A percentile compares a stretch with the other conserved stretches of the same genome.
Evolutionary conservation across 352 stramenopile genomes (phyloP).

Genomic region (Pythium graminicola): DNA sequence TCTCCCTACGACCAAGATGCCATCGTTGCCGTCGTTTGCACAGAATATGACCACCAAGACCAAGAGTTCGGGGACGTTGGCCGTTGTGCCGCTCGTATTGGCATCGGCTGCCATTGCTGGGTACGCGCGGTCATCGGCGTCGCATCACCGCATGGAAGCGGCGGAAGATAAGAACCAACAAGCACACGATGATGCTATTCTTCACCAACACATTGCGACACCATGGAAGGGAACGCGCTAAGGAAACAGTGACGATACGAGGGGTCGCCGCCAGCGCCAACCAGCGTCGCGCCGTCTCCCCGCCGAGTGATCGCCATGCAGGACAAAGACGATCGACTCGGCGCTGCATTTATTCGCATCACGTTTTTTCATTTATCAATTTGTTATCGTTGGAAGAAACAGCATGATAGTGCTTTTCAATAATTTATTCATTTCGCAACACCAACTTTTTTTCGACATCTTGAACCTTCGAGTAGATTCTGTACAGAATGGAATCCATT

Average conservation of each 20-base stretch:
- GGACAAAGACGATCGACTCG: too few species aligned
- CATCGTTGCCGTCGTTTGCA: conserved; percentile 16
- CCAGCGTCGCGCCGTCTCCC: too few species aligned
- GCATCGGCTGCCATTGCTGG: conserved; percentile 54
- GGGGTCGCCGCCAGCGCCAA: neutral
- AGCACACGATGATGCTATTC: conserved; percentile 30
- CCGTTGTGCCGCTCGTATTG: conserved; percentile 54
- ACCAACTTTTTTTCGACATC: too few species aligned
- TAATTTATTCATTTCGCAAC: too few species aligned
- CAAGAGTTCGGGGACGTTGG: conserved; percentile 33
- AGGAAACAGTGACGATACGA: neutral
- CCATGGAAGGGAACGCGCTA: conserved; percentile 68
- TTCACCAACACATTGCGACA: conserved; percentile 60
- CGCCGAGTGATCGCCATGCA: too few species aligned
- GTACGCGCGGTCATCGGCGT: conserved; percentile 48
- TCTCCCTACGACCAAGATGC: conserved; percentile 7
- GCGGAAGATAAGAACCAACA: conserved; percentile 29
- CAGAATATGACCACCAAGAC: conserved; percentile 21
- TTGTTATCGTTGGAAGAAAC: too few species aligned
- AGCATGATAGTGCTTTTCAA: too few species aligned
- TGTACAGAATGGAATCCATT: too few species aligned
- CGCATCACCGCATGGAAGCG: conserved; percentile 36
- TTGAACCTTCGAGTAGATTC: too few species aligned
- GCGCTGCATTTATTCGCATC: too few species aligned
- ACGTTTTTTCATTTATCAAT: too few species aligned